Conservation (phyloP, 2,329 filamentous ascomycete genomes). For the Emergomyces orientalis region DNA sequence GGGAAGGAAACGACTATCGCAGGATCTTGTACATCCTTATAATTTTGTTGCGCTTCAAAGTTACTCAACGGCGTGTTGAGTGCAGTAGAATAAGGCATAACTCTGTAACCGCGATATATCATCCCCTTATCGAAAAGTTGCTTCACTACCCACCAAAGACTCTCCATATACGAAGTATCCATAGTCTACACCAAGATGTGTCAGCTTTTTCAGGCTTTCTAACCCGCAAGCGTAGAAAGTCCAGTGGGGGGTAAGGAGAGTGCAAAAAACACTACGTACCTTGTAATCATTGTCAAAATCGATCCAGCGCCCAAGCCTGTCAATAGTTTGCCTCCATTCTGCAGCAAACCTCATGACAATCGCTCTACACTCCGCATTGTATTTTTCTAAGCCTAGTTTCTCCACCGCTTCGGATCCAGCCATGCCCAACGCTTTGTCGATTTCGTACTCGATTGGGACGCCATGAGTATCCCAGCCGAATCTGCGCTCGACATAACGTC, state of each 20-base stretch:
- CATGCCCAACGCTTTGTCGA: conserved; percentile 90
- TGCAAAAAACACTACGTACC: conserved; percentile 34
- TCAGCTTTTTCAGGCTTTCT: conserved; percentile 8
- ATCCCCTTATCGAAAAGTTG: conserved; percentile 80
- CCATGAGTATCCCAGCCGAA: conserved; percentile 97
- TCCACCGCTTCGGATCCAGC: conserved; percentile 79
- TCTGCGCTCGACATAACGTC: conserved; percentile 79
- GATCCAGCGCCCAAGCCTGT: conserved; percentile 86
- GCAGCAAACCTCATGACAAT: conserved; percentile 86
- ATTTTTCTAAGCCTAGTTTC: conserved; percentile 75
- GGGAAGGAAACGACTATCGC: conserved; percentile 85
- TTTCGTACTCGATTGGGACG: conserved; percentile 91
- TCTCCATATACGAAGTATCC: conserved; percentile 93
- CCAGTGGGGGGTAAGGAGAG: background rate
- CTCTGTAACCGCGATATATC: conserved; percentile 81
- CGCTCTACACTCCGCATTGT: conserved; percentile 82
- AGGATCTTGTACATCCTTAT: conserved; percentile 85
- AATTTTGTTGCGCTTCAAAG: conserved; percentile 90
- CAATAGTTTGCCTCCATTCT: conserved; percentile 83
- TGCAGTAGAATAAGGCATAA: conserved; percentile 92
- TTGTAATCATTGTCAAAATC: conserved; percentile 98
- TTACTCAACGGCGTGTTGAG: conserved; percentile 85
- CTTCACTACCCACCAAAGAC: conserved; percentile 95
- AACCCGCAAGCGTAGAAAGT: background rate
- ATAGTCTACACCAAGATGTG: conserved; percentile 55